Percentiles rank a stretch among this genome's conserved stretches.
Evolutionary conservation across 108 stramenopile genomes (phyloP).

Genomic region (Nitzschia sp.): DNA sequence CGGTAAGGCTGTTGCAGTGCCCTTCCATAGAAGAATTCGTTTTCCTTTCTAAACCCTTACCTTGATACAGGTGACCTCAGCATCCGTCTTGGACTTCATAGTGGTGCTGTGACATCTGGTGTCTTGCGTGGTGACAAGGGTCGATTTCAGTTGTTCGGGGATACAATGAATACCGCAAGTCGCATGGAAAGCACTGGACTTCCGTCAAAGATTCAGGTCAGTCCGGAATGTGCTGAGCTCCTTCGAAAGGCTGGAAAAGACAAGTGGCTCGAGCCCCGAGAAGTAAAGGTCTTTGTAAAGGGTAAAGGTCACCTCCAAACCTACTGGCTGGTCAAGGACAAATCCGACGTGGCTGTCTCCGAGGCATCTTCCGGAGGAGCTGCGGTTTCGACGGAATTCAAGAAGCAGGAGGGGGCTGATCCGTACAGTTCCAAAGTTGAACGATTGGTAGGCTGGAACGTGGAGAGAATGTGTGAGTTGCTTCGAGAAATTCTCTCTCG

Average conservation of each 20-base stretch:
- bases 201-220: slow-evolving; percentile 40
- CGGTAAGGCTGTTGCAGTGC: not conserved
- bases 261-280: slow-evolving; percentile 31
- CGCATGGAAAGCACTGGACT: slow-evolving; percentile 57
- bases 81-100: not conserved
- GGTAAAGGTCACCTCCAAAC: slow-evolving; percentile 63
- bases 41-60: too few relatives aligned
- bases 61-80: not conserved
- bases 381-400: not conserved
- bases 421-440: not conserved
- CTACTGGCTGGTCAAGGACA: slow-evolving; percentile 25
- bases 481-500: not conserved
- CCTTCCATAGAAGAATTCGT: not conserved
- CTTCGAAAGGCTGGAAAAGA: slow-evolving; percentile 22
- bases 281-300: slow-evolving; percentile 33
- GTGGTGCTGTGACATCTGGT: slow-evolving; percentile 2
- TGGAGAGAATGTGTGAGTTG: not conserved
- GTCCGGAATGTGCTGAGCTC: slow-evolving; percentile 38
- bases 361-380: not conserved
- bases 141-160: slow-evolving; percentile 52
- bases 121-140: not conserved
- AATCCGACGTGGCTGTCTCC: not conserved
- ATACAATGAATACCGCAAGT: slow-evolving; percentile 41
- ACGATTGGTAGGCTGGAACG: slow-evolving; percentile 3
- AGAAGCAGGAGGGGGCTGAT: not conserved